Conservation (phyloP, 2,329 filamentous ascomycete genomes). For the Aspergillus pseudoterreus region DNA sequence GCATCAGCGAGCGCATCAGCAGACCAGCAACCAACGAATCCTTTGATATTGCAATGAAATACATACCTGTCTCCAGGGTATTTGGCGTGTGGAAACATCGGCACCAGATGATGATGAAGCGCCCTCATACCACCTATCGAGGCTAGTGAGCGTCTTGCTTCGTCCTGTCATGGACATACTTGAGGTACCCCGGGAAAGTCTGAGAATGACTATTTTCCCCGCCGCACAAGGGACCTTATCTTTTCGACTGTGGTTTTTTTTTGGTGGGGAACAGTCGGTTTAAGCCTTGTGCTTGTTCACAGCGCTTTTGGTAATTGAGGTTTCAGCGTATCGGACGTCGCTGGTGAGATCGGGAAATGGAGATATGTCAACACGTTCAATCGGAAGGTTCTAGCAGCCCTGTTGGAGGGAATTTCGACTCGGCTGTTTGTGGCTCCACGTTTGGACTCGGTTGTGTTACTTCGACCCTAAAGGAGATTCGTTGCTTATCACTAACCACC, state of each 20-base stretch:
- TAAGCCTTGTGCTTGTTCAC: background rate
- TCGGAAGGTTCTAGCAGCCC: background rate
- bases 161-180: background rate
- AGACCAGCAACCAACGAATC: conserved; percentile 37
- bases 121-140: background rate
- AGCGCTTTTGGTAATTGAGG: background rate
- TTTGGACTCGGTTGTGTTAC: background rate
- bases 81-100: background rate
- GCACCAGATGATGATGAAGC: conserved; percentile 2
- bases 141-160: background rate
- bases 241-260: background rate
- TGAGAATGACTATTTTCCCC: background rate
- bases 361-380: background rate
- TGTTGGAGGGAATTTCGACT: background rate
- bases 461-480: background rate
- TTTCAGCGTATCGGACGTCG: background rate
- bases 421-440: background rate
- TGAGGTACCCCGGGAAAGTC: conserved; percentile 9
- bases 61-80: background rate
- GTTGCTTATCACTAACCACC: conserved; percentile 37
- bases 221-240: conserved; percentile 1
- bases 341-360: background rate
- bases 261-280: background rate
- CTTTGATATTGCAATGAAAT: background rate
- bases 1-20: conserved; percentile 55